Conservation (phyloP, 2,329 filamentous ascomycete genomes). For the Shiraia bambusicola region DNA sequence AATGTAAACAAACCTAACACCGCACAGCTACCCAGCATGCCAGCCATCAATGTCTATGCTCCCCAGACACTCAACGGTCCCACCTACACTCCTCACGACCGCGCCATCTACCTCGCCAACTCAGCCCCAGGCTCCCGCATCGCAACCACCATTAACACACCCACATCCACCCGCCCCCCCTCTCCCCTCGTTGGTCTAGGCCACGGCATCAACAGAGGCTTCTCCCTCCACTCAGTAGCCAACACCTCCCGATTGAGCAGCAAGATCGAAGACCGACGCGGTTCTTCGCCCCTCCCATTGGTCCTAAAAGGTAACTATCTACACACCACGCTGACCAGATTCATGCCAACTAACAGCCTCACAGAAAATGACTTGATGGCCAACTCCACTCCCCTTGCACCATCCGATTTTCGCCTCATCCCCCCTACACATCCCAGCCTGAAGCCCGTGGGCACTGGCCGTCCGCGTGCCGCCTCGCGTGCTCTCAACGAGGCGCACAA, state of each 20-base stretch:
- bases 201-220: background rate
- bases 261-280: background rate
- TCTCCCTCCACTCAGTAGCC: conserved; percentile 9
- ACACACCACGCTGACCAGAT: background rate
- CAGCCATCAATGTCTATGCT: background rate
- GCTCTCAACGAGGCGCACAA: conserved; percentile 24
- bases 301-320: conserved; percentile 2
- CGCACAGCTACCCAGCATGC: background rate
- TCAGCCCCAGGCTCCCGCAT: conserved; percentile 28
- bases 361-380: conserved; percentile 1
- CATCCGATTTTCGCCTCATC: background rate
- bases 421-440: conserved; percentile 1
- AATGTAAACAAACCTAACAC: background rate
- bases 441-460: conserved; percentile 9
- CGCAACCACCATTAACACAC: conserved; percentile 14
- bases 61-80: background rate
- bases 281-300: background rate
- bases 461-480: conserved; percentile 17
- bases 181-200: conserved; percentile 2
- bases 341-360: background rate
- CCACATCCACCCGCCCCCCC: conserved; percentile 1
- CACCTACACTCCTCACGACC: conserved; percentile 23
- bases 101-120: conserved; percentile 22
- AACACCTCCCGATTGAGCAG: conserved; percentile 11
- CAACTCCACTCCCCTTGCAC: background rate